A percentile compares a stretch with the other conserved stretches of the same genome.
Evolutionary conservation across 352 stramenopile species (phyloP).

Genomic region (Plasmopara halstedii): DNA sequence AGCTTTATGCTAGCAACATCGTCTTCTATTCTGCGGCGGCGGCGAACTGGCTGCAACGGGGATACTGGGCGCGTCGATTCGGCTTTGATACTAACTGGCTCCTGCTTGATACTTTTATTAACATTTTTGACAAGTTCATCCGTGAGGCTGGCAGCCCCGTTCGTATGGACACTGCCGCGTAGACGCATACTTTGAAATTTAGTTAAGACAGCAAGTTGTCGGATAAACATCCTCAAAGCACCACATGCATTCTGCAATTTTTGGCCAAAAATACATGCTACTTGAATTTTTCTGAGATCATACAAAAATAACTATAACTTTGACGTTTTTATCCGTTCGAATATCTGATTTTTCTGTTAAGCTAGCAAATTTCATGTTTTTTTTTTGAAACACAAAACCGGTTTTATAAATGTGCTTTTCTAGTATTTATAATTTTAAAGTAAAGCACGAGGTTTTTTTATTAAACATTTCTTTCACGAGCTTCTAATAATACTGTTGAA

Average conservation of each 20-base stretch:
- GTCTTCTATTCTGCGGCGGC: conserved; percentile 1
- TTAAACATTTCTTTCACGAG: no score
- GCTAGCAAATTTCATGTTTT: no score
- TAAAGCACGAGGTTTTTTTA: no score
- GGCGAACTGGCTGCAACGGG: neutral
- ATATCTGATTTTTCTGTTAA: no score
- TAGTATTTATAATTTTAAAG: no score
- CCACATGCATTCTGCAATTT: neutral
- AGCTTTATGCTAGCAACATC: conserved; percentile 15
- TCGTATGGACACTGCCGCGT: conserved; percentile 12
- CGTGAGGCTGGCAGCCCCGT: conserved; percentile 1
- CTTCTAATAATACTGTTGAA: no score
- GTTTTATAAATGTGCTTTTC: no score
- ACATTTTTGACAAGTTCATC: neutral
- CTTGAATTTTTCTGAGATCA: no score
- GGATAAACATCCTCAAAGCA: neutral
- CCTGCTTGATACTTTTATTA: neutral
- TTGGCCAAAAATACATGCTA: neutral
- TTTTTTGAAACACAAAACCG: no score
- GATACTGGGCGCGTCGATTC: neutral
- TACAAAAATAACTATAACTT: no score
- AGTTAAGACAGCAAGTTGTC: neutral
- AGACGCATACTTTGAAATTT: conserved; percentile 26
- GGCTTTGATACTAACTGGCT: neutral
- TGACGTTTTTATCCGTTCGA: no score